These are phyloP conservation scores for Periconia sp. DNA, from an alignment of 2,329 filamentous ascomycete genomes.

Conservation along the genomic window DNA sequence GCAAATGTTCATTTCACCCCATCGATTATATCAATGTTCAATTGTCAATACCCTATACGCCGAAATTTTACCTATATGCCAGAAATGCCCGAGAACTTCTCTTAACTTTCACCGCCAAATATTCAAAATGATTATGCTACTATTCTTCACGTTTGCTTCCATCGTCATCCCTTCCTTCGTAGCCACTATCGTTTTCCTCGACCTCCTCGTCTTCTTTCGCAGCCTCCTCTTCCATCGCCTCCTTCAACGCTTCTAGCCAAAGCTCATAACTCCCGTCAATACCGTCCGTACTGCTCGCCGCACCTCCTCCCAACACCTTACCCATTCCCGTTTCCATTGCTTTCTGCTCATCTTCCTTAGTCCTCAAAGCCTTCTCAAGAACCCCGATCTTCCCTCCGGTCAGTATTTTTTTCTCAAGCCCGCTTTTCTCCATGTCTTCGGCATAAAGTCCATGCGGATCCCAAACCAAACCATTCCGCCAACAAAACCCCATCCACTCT, in stretches of 20 bases:
- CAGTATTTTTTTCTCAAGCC: slow-evolving; percentile 2
- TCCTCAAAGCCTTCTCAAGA: slow-evolving; percentile 33
- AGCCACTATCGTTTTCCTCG: slow-evolving; percentile 1
- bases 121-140: no score
- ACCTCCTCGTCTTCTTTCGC: slow-evolving; percentile 7
- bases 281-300: slow-evolving; percentile 6
- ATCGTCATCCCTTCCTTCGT: neutral
- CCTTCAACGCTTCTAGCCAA: slow-evolving; percentile 28
- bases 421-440: slow-evolving; percentile 1
- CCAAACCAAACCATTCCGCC: slow-evolving; percentile 42
- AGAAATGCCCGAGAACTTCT: no score
- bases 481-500: slow-evolving; percentile 46
- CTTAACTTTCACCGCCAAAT: no score
- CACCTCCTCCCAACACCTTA: slow-evolving; percentile 22
- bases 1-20: no score
- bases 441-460: slow-evolving; percentile 19
- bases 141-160: no score
- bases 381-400: slow-evolving; percentile 24
- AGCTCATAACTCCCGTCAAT: slow-evolving; percentile 25
- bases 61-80: no score
- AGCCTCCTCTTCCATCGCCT: slow-evolving; percentile 34
- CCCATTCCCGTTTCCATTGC: slow-evolving; percentile 1
- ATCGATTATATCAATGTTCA: no score
- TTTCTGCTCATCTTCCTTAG: slow-evolving; percentile 18
- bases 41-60: no score